phyloP scores from a whole-genome alignment of 208 protist genomes.

The Phytomonas sp. region DNA sequence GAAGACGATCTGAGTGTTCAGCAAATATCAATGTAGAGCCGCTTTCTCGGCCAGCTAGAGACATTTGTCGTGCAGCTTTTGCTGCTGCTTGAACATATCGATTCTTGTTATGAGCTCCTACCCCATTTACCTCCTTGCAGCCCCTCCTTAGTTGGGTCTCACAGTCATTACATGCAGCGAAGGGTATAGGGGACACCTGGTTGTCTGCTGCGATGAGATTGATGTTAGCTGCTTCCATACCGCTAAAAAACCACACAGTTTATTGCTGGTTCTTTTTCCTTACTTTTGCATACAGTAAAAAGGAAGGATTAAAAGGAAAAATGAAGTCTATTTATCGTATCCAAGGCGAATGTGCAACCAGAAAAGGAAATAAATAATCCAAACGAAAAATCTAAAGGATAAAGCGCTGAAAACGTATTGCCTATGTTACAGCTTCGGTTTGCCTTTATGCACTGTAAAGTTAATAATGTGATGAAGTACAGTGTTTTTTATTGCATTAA shows the following conservation, averaged over 20 bases:
- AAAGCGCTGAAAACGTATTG: background rate
- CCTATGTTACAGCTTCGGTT: background rate
- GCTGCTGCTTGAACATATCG: background rate
- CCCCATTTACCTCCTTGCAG: background rate
- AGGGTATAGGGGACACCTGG: background rate
- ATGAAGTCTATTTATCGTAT: background rate
- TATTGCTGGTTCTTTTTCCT: background rate
- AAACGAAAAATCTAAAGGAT: background rate
- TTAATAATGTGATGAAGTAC: background rate
- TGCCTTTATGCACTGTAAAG: background rate
- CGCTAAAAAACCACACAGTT: background rate
- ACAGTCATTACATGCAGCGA: background rate
- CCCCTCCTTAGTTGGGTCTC: background rate
- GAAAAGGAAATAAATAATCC: conserved; percentile 6
- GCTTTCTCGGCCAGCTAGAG: conserved; percentile 4
- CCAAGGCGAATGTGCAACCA: background rate
- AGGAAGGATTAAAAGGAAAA: conserved; percentile 6
- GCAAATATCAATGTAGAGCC: conserved; percentile 36
- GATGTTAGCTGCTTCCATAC: background rate
- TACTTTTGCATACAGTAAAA: background rate
- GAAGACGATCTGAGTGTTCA: conserved; percentile 42
- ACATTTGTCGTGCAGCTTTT: background rate
- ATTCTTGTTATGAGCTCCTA: background rate
- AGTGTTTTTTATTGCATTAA: conserved; percentile 3
- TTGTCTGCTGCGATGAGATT: background rate